phyloP scores from a whole-genome alignment of 371 early-diverging fungal species.

The Rhizopus stolonifer region DNA sequence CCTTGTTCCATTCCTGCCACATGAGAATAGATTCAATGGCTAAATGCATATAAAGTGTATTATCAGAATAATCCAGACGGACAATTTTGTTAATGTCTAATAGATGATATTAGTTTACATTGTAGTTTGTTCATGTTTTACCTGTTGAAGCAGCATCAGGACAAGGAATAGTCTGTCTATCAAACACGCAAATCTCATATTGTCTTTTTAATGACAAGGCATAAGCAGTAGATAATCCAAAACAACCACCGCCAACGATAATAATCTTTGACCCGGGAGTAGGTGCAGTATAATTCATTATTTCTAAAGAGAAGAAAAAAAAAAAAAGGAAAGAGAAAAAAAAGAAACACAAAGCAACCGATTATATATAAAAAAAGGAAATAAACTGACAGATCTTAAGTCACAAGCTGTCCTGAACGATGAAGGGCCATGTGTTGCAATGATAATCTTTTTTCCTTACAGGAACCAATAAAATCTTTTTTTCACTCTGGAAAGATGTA shows the following conservation, averaged over 20 bases:
- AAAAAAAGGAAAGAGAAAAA: no score
- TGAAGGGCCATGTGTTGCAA: no score
- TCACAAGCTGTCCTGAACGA: no score
- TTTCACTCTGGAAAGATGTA: no score
- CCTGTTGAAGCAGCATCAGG: constrained; percentile 49
- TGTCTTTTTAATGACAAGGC: constrained; percentile 19
- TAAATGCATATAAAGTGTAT: constrained; percentile 42
- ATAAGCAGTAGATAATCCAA: constrained; percentile 55
- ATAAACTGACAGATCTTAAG: no score
- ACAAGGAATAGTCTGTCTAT: constrained; percentile 41
- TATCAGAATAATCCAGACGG: constrained; percentile 51
- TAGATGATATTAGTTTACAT: not conserved
- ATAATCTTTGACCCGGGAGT: constrained; percentile 28
- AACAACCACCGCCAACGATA: constrained; percentile 56
- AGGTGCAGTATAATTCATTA: constrained; percentile 16
- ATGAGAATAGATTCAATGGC: constrained; percentile 40
- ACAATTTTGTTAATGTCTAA: constrained; percentile 54
- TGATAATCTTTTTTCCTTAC: no score
- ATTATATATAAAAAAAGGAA: no score
- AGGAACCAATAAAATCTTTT: no score
- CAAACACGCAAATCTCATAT: constrained; percentile 48
- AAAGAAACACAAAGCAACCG: no score
- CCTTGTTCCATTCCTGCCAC: constrained; percentile 57
- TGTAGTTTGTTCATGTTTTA: not conserved
- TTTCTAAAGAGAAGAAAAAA: no score